phyloP scores from a whole-genome alignment of 441 rosid genomes.

The Gossypium aridum region DNA sequence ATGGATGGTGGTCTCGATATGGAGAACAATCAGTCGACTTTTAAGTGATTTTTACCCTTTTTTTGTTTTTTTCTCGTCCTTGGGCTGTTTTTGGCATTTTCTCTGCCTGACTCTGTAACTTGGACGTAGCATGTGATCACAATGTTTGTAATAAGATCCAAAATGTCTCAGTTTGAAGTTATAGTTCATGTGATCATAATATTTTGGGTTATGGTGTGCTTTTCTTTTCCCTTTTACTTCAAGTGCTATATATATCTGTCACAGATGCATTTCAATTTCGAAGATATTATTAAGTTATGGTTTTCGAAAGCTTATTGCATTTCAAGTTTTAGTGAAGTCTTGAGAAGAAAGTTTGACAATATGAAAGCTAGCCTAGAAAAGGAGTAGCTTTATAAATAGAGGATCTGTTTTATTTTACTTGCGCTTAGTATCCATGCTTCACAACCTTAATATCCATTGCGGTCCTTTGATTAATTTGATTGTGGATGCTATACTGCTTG shows the following conservation, averaged over 20 bases:
- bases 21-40: constrained; percentile 22
- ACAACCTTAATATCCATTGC: background rate
- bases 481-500: background rate
- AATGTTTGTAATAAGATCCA: constrained; percentile 12
- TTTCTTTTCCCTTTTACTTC: background rate
- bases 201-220: background rate
- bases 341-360: background rate
- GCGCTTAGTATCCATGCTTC: background rate
- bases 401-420: background rate
- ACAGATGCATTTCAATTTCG: background rate
- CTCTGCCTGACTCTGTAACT: background rate
- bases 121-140: background rate
- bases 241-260: background rate
- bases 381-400: background rate
- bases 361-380: background rate
- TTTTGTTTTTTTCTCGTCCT: background rate
- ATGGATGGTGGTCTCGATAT: constrained; percentile 20
- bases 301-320: background rate
- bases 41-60: constrained; percentile 6
- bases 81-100: background rate
- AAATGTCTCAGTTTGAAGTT: background rate
- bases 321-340: background rate
- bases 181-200: background rate
- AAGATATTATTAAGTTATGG: background rate
- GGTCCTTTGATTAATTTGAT: background rate